Percentiles rank a stretch among this genome's conserved stretches.
Conservation (phyloP, 257 asterid species). For the Ilex aquifolium region DNA sequence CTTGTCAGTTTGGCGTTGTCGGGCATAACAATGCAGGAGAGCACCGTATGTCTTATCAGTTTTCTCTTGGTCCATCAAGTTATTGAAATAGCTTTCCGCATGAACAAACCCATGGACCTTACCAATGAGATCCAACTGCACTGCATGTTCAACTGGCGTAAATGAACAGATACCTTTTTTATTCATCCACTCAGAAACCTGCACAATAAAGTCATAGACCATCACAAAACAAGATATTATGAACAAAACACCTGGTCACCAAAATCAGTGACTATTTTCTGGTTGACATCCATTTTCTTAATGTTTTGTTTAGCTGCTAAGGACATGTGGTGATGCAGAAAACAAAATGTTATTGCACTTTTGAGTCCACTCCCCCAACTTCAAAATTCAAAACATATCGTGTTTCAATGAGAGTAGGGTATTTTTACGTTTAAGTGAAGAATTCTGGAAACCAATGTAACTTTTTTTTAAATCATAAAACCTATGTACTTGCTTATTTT, state of each 20-base stretch:
- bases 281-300: not conserved
- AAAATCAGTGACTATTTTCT: not conserved
- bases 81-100: conserved; percentile 66
- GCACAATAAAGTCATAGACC: not conserved
- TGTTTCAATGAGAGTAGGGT: no score
- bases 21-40: conserved; percentile 74
- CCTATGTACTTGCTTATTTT: no score
- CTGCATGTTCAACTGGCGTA: conserved; percentile 70
- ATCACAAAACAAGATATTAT: not conserved
- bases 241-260: not conserved
- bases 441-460: no score
- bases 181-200: conserved; percentile 73
- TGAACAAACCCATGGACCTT: conserved; percentile 54
- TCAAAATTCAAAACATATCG: no score
- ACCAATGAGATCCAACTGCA: conserved; percentile 76
- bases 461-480: no score
- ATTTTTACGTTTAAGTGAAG: no score
- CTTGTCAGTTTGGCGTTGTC: conserved; percentile 46
- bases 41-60: conserved; percentile 70
- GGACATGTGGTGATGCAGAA: no score
- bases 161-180: conserved; percentile 33
- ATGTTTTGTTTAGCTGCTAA: not conserved
- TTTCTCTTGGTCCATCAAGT: conserved; percentile 55
- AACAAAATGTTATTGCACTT: no score
- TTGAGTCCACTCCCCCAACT: no score